Base-by-base conservation (phyloP, 1,139 yeast genomes). In the Suhomyces bokatorum region DNA sequence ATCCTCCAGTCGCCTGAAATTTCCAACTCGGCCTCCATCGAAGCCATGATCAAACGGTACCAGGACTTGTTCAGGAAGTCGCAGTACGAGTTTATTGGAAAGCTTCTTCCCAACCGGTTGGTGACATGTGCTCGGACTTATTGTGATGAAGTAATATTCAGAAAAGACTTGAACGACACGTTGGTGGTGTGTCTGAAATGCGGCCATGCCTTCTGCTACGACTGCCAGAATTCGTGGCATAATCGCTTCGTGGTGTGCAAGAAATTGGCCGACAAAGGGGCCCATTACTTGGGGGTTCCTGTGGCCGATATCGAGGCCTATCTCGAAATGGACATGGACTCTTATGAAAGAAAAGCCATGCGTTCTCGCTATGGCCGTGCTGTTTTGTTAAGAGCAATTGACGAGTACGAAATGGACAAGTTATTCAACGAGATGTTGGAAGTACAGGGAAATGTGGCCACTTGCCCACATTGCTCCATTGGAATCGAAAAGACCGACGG, bases 151-250 rank as follows among this genome's bases (percentile, higher is more conserved):
- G 69, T 73, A 66, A 67, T 79, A 44, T 64, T 80, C 46, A 62
- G 82, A 48, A 69, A 71, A 44, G 66, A 80, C 48, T 62, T 75
- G n/a, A 76, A 73, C 43, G 81, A 78, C 13, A 63, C 73, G n/a
- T 63, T 84, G 48, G 73, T 81, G 8, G 69, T 76, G 14, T 84
- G 91, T 53, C 65, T 72, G 0, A 53, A 59, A 9, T 84, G 89
- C 58, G 60, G 66, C 12, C 71, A 76, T 55, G 84, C 86, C 2
- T 84, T 81, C 55, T 84, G 90, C 56, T 70, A 71, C 49, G 72
- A 70, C 30, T 84, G 90, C 58, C 62, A 71, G 12, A 81, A 78
- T 50, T 79, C 87, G 2, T 83, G 87, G 84, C 91, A 84, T 61
- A 87, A 87, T 2, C 64, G 74, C 15, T 73, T 68, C 45, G 75